Base-by-base conservation (phyloP, 371 early-diverging fungal species). In the Syncephalastrum contaminatum region DNA sequence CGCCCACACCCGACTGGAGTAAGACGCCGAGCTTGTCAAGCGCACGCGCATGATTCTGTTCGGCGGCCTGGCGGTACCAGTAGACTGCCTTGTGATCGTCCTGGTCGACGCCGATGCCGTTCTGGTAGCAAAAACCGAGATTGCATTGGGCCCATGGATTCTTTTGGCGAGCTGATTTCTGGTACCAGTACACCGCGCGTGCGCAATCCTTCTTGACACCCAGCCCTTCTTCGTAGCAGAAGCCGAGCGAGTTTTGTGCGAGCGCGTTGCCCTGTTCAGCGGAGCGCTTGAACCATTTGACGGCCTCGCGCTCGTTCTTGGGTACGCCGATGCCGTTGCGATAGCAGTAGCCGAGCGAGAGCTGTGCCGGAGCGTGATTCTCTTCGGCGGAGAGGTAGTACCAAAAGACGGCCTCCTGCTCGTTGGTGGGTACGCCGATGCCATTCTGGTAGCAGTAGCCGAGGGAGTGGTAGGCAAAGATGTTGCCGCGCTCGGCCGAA, bases 391-490 rank as follows among this genome's bases (percentile, higher is more conserved):
- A 72, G 43, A 73, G 55, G 50, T 83, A 86, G 63, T 88, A 91
- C 81, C 74, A 82, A 59, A 85, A 81, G 12, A 91, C 82, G 4
- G 92, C 90, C 59, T 80, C 73, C 45, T 73, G 69, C 52, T 83
- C 72, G 67, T 91, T 75, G 25, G 73, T 77, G 20, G 61, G 70
- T 7, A 91, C 86, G 12, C 94, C 94, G 43, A 90, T 80, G 15
- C 94, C 96, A 61, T 95, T 91, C 50, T 91, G 92, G 63, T 88
- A 94, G 64, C 96, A 95, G 61, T 89, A 93, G 6, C 94, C 97
- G 30, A 95, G 79, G 2, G 90, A 90, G 51, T 92, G 91, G 50
- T 84, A 83, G 2, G 92, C 95, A 58, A 89, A 85, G 12, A 88
- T 81, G 54, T 91, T 89, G 20, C 89, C 91, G 27, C 83, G 83